Evolutionary conservation across 176 grass and related monocot species (phyloP), one percentile per base, ranked within the genome.

Genomic region (Lolium perenne): DNA sequence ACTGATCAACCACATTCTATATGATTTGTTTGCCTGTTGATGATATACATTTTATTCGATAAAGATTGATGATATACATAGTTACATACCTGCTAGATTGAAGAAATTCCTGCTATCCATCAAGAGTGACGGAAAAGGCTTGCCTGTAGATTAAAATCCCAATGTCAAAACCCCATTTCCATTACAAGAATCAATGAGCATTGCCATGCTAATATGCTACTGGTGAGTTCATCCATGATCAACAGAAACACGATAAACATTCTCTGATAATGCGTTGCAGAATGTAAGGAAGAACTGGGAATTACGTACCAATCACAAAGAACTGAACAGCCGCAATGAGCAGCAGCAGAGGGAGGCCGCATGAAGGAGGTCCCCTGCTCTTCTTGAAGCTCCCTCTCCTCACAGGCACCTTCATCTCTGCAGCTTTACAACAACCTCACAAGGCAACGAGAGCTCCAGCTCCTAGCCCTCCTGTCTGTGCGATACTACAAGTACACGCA

Each of bases 91-190:
- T 64, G 83, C 23, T 14, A 76, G 70, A 26, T 91, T 91, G 85
- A 91, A 91, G 40, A 86, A 60, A 10, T 15, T 49, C 59, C 81
- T 41, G 40, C 89, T 86, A 59, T 91, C 89, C 58, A 87, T 18
- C 22, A 91, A 50, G 58, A 91, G 60, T 10, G 89, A 87, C 9
- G 89, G 89, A 8, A 91, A 87, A 7, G 85, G 89, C 68, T 89
- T 85, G 51, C 72, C 86, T 89, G 86, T 23, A 85, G 22, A 68
- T 51, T 13, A 21, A 76, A 54, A 54, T 29, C 47, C 13, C 23
- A 76, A 71, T 41, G 21, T 84, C 56, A 68, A 15, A 48, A 43
- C 71, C 16, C 74, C 74, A 85, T 69, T 84, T 74, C 73, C 1
- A 10, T 41, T 45, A 13, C 1, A 54, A 55, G 71, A 65, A 76